Evolutionary conservation across 164 flowering plant genomes (phyloP), one percentile per base, ranked within the genome.

Genomic region (Chimonanthus praecox): DNA sequence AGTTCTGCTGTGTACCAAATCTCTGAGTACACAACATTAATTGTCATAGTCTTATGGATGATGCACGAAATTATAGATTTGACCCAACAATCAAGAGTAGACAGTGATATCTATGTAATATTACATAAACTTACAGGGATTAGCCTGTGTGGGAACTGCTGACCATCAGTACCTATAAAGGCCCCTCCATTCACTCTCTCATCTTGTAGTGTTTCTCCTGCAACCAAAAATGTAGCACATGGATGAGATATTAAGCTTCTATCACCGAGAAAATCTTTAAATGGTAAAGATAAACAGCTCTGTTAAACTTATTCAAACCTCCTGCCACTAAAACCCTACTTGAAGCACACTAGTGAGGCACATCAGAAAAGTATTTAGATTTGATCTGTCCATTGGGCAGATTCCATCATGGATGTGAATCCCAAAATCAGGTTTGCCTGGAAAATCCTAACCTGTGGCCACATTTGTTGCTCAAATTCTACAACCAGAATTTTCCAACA

Each of bases 181-280:
- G 92, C 87, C 49, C 95, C 99, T 58, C 99, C 99, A 85, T 89
- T 89, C 18, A 80, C 79, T 82, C 99, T 90, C 82, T 92, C 97
- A 85, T 94, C 96, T 79, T 87, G 97, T 45, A 94, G 83, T n/a
- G 96, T 94, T 78, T 94, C 96, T 71, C 97, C 97, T 92, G 83
- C 67, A 79, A 78, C 44, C 49, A 74, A 58, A 68, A 68, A 45
- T 68, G 4, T 15, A 68, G 13, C 1, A n/a, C 60, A 11, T 54
- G 75, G 49, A 15, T 54, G 7, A 68, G 60, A 7, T 67, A 33
- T 33, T 48, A 49, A 66, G n/a, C 15, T 45, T 66, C 58, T 10
- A 71, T n/a, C n/a, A n/a, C 60, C 16, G 60, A 54, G 16, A 54
- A 13, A 33, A 33, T 33, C 33, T 0, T 33, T 33, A 33, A 33